A percentile compares a stretch with the other conserved stretches of the same genome.
Evolutionary conservation across 176 grass and related monocot genomes (phyloP).

Genomic region (Triticum timopheevii): DNA sequence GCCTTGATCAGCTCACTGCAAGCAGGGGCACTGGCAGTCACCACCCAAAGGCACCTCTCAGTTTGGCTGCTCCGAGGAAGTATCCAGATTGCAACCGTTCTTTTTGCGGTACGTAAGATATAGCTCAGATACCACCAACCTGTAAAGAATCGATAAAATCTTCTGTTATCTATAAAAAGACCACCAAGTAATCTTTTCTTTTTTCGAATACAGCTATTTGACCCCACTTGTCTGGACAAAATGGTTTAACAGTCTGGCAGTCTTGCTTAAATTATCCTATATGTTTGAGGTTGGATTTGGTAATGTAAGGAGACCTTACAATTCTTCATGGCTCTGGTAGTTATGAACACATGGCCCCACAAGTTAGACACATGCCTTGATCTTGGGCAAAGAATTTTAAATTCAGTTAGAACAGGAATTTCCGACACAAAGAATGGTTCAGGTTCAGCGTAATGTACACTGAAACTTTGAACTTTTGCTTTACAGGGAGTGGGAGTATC

Average conservation of each 20-base stretch:
- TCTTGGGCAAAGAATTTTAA: neutral
- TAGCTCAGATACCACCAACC: neutral
- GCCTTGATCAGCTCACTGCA: conserved; percentile 69
- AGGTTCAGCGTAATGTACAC: neutral
- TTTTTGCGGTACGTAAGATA: conserved; percentile 55
- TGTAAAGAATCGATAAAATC: neutral
- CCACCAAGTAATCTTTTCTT: neutral
- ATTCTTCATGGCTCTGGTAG: neutral
- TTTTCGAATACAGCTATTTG: neutral
- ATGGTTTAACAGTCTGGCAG: neutral
- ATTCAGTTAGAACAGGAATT: neutral
- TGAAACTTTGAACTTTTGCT: conserved; percentile 8
- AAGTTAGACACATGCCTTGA: neutral
- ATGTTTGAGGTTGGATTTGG: neutral
- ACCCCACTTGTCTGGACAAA: neutral
- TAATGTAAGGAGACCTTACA: neutral
- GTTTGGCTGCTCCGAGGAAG: conserved; percentile 52
- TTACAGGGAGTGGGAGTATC: conserved; percentile 60
- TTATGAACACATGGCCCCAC: neutral
- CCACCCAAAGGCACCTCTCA: conserved; percentile 38
- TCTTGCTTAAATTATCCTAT: neutral
- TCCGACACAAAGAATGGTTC: neutral
- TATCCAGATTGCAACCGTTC: conserved; percentile 39
- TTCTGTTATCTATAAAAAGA: neutral
- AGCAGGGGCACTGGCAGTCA: conserved; percentile 39